Evolutionary conservation across 306 rosid species (phyloP).

Genomic region (Rosa chinensis): DNA sequence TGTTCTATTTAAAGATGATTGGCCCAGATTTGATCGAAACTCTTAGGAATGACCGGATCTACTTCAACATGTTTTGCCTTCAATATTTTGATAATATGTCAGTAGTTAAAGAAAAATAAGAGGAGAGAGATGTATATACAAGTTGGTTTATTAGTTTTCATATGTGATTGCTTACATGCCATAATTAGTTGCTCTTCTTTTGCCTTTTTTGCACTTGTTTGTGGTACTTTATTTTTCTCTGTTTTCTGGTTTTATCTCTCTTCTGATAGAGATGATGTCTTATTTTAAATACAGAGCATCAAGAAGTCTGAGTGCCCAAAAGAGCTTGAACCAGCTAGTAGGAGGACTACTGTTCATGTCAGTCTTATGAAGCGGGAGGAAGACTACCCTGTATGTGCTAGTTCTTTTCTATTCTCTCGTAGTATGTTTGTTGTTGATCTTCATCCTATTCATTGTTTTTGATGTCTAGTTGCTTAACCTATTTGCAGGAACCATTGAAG

Average conservation of each 20-base stretch:
- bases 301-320: conserved; percentile 77
- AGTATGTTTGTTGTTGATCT: conserved; percentile 13
- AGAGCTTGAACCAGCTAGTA: conserved; percentile 75
- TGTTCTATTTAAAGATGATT: neutral
- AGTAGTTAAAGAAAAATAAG: neutral
- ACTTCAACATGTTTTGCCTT: neutral
- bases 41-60: neutral
- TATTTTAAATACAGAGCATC: conserved; percentile 65
- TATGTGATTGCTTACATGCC: neutral
- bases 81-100: neutral
- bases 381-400: conserved; percentile 64
- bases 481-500: conserved; percentile 67
- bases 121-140: neutral
- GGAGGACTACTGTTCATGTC: conserved; percentile 66
- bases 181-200: neutral
- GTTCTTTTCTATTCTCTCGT: conserved; percentile 11
- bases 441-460: neutral
- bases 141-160: neutral
- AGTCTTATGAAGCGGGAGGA: conserved; percentile 62
- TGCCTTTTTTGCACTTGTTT: neutral
- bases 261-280: neutral
- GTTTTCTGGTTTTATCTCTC: conserved; percentile 1
- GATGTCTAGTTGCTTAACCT: neutral
- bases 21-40: neutral
- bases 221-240: neutral